Conservation (phyloP, 1,284 basidiomycete species). For the Austropuccinia psidii region DNA sequence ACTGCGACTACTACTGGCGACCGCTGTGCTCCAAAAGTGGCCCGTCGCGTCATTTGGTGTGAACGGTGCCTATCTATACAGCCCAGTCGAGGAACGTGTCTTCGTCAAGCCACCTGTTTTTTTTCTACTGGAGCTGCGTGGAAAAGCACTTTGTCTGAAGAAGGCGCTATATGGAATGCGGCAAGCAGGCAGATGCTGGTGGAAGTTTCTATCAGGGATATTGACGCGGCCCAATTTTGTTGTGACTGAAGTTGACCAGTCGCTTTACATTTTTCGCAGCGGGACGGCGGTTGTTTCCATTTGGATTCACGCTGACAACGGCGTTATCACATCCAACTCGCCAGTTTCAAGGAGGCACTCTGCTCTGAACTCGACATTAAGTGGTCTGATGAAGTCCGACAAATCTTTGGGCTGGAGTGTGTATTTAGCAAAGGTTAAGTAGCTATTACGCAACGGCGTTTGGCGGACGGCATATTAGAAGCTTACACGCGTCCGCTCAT, state of each 20-base stretch:
- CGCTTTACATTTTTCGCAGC: neutral
- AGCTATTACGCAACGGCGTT: neutral
- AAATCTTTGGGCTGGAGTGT: neutral
- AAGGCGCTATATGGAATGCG: neutral
- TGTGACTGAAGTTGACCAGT: neutral
- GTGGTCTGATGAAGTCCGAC: neutral
- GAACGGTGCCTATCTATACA: neutral
- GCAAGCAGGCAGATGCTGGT: neutral
- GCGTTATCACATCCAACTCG: neutral
- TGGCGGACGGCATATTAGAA: neutral
- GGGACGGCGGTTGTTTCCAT: too few species aligned
- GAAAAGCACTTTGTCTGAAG: neutral
- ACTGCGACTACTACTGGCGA: neutral
- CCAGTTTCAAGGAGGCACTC: neutral
- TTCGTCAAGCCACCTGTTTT: neutral
- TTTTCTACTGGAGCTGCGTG: neutral
- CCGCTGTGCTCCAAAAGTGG: neutral
- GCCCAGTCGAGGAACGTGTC: neutral
- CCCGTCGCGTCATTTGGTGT: neutral
- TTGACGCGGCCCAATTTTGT: neutral
- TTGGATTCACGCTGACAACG: neutral
- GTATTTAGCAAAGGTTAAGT: neutral
- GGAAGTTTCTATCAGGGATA: neutral
- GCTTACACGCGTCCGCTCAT: neutral
- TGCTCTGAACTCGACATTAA: neutral